These are phyloP conservation scores for Diaporthe sp. DNA, from an alignment of 2,329 filamentous ascomycete genomes.

Conservation along the genomic window DNA sequence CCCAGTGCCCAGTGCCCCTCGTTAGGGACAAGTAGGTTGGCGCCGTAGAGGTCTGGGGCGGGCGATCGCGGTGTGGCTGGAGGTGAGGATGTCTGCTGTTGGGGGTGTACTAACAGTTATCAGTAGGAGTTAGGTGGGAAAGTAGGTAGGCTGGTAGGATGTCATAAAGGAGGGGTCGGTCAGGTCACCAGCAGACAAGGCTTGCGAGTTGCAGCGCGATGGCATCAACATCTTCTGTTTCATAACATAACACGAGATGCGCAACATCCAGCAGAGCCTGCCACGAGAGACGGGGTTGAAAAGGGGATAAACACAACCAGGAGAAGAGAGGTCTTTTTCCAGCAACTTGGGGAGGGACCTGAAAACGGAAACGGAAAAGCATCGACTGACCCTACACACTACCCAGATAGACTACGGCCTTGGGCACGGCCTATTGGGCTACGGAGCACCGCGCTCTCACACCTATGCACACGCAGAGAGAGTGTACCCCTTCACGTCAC, in stretches of 20 bases:
- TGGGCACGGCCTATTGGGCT: conserved; percentile 23
- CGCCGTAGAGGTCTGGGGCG: conserved; percentile 8
- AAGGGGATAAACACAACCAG: not conserved
- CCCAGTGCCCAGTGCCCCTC: conserved; percentile 3
- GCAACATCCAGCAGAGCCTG: conserved; percentile 14
- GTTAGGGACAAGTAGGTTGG: not conserved
- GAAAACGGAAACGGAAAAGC: conserved; percentile 15
- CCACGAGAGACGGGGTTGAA: not conserved
- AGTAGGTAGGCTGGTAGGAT: conserved; percentile 26
- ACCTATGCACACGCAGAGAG: not conserved
- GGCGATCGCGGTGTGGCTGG: conserved; percentile 30
- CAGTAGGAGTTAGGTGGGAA: conserved; percentile 22
- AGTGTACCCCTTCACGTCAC: not conserved
- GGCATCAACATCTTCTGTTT: conserved; percentile 25
- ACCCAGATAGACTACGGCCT: conserved; percentile 15
- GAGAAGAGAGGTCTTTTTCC: not conserved
- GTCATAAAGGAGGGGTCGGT: conserved; percentile 25
- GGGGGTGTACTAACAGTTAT: conserved; percentile 22
- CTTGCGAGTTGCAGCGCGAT: conserved; percentile 21
- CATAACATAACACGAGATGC: conserved; percentile 26
- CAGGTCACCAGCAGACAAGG: conserved; percentile 22
- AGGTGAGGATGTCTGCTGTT: conserved; percentile 12
- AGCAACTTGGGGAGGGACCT: conserved; percentile 2
- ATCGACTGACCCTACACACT: conserved; percentile 28
- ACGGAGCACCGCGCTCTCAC: not conserved